Conservation (phyloP, 345 rosid genomes). For the Hibiscus mutabilis region DNA sequence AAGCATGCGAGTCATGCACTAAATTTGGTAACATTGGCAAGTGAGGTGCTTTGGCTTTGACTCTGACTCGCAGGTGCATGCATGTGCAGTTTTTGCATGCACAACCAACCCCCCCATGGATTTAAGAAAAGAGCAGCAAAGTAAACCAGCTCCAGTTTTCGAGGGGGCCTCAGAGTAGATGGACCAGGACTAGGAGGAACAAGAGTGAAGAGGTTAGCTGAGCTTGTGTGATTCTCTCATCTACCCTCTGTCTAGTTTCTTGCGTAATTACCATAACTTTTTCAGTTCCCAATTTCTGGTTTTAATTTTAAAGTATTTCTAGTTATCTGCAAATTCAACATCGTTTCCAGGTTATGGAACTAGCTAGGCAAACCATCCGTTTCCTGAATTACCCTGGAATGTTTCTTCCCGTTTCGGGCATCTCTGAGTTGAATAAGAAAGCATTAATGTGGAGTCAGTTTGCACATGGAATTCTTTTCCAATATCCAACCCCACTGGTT, state of each 20-base stretch:
- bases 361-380: not conserved
- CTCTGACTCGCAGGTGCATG: constrained; percentile 24
- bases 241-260: not conserved
- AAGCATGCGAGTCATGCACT: not conserved
- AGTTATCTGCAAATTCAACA: not conserved
- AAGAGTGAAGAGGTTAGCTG: constrained; percentile 24
- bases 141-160: not conserved
- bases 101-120: constrained; percentile 13
- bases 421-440: too few species aligned
- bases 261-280: not conserved
- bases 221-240: constrained; percentile 24
- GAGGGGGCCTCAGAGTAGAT: not conserved
- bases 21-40: not conserved
- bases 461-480: too few species aligned
- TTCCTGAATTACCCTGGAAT: too few species aligned
- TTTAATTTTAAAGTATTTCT: not conserved
- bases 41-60: constrained; percentile 17
- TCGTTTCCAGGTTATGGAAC: not conserved
- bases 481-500: too few species aligned
- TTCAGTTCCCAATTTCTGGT: not conserved
- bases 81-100: constrained; percentile 14
- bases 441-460: too few species aligned
- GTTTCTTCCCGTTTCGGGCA: too few species aligned
- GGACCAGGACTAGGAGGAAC: not conserved
- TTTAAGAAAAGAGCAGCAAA: not conserved